phyloP scores from a whole-genome alignment of 2,329 filamentous ascomycete species.

The Hypoxylon sp. region DNA sequence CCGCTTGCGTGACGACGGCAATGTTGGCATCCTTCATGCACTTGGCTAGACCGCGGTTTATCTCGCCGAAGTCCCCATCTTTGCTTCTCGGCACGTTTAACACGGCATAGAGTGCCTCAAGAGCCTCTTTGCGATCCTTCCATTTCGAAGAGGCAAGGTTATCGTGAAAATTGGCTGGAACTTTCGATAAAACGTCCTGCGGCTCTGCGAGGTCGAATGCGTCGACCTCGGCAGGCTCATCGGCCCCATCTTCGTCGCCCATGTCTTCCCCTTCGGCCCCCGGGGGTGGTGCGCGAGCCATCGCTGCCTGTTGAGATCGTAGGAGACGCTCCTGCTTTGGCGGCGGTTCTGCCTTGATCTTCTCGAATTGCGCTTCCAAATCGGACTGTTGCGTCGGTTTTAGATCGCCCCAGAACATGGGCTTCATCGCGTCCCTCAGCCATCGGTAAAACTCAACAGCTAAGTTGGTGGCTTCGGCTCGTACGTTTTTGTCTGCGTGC shows the following conservation, averaged over 20 bases:
- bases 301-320: slow-evolving; percentile 88
- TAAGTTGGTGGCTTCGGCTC: slow-evolving; percentile 91
- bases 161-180: slow-evolving; percentile 87
- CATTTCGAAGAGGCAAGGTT: slow-evolving; percentile 92
- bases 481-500: slow-evolving; percentile 97
- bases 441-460: slow-evolving; percentile 96
- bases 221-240: slow-evolving; percentile 81
- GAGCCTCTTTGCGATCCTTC: slow-evolving; percentile 96
- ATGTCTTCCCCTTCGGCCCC: slow-evolving; percentile 71
- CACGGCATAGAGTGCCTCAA: slow-evolving; percentile 83
- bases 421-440: slow-evolving; percentile 98
- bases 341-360: slow-evolving; percentile 86
- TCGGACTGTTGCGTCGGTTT: slow-evolving; percentile 97
- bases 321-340: slow-evolving; percentile 93
- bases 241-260: slow-evolving; percentile 71
- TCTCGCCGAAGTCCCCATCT: slow-evolving; percentile 88
- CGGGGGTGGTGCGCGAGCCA: slow-evolving; percentile 76
- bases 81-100: slow-evolving; percentile 93
- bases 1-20: slow-evolving; percentile 91
- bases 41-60: slow-evolving; percentile 88
- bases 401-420: slow-evolving; percentile 95
- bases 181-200: slow-evolving; percentile 85
- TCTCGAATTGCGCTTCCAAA: slow-evolving; percentile 93
- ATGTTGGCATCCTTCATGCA: slow-evolving; percentile 99
- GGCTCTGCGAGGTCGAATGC: slow-evolving; percentile 87